Evolutionary conservation across 495 filamentous ascomycete species (phyloP), one percentile per base, ranked within the genome.

Genomic region (Amniculicola lignicola): DNA sequence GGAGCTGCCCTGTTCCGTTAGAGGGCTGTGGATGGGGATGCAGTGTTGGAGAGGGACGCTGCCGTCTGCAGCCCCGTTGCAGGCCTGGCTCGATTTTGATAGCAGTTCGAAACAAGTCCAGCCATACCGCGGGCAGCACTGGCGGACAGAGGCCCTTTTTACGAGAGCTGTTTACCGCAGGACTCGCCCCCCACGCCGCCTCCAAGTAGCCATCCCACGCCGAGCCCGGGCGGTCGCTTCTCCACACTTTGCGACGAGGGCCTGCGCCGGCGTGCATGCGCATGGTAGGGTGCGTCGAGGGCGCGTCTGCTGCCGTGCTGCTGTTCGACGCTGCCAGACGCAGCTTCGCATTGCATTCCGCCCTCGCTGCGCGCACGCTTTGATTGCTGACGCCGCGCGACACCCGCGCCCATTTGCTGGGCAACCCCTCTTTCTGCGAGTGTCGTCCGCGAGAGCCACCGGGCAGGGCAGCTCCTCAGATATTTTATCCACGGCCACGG

Each of bases 171-270:
- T 53, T 35, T 43, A 19, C 11, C 50, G 21, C 9, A 1, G 4
- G 10, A 40, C 10, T 10, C 37, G 16, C 35, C 18, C 6, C 22
- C 11, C 41, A 40, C 42, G 41, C 37, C 28, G 40, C 18, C 37
- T 6, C 19, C 37, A 6, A 18, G 6, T 12, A 12, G 10, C 2
- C n/a, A n/a, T 31, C 29, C 52, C 42, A 43, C 11, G 51, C 19
- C 19, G 2, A 16, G 22, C 22, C 22, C 2, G n/a, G n/a, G n/a
- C 36, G 15, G 23, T 35, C 49, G 42, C 44, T 57, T 57, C 54
- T 57, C 54, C 54, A 51, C 54, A 57, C 37, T 57, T 49, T 7
- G 7, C 7, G 29, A 7, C 7, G 7, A 33, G 29, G n/a, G 29
- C 7, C 29, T 33, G 29, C 29, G 29, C 29, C 7, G 27, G 21